Base-by-base conservation (phyloP, 2,329 filamentous ascomycete genomes). In the Ceratocystis destructans region DNA sequence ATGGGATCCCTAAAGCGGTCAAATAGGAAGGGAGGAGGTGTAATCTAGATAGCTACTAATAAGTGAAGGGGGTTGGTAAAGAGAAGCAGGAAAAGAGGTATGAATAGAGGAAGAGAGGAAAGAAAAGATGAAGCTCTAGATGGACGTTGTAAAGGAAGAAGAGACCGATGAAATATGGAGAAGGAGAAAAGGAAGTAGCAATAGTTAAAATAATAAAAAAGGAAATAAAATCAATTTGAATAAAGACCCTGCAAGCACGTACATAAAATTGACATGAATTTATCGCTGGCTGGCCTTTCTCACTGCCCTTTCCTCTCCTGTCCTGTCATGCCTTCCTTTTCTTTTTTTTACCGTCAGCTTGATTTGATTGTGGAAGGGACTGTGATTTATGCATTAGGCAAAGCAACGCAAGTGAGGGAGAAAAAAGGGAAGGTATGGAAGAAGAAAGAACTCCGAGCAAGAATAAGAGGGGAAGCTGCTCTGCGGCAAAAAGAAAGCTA, bases 141-240 rank as follows among this genome's bases (percentile, higher is more conserved):
- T 37, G 33, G 48, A 44, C 20, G 46, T 64, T 41, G 31, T 12
- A 45, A 6, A 62, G 44, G 44, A 48, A 62, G 17, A 48, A 62
- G 46, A 62, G 46, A 48, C 20, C 50, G 44, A 33, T 57, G 44
- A 62, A 48, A 25, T 48, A 48, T 61, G 44, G 45, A 37, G 57
- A 45, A 61, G 28, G 10, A 65, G 61, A 48, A 48, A 65, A 65
- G 25, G n/a, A 10, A 15, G 5, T 22, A 31, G 46, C 12, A 12
- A 50, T 12, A 61, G 48, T 25, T 61, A 6, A 65, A 65, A 28
- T 17, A 41, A 48, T 7, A 61, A 53, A 63, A 55, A 67, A 64
- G 57, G 12, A 65, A 48, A 46, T 50, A 22, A 33, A 65, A n/a
- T 15, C 25, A 25, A 33, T 53, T 37, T 22, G n/a, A 33, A 48